phyloP scores from a whole-genome alignment of 129 eudicot species.

The Helichrysum umbraculigerum region DNA sequence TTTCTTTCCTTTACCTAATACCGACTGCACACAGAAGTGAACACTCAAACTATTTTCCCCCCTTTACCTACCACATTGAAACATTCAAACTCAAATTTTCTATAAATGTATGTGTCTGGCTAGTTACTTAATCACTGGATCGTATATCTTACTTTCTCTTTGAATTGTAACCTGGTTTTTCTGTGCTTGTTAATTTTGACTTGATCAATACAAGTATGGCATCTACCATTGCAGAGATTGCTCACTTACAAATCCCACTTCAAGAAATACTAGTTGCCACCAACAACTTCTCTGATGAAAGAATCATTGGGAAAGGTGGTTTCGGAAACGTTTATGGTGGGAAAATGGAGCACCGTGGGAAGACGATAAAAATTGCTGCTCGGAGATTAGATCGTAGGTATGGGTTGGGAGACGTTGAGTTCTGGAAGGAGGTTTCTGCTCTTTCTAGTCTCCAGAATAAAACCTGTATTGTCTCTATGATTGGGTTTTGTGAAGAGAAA shows the following conservation, averaged over 20 bases:
- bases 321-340: not conserved
- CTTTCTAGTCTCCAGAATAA: not conserved
- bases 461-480: not conserved
- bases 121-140: too few relatives aligned
- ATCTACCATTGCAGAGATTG: not conserved
- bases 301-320: not conserved
- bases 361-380: not conserved
- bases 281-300: not conserved
- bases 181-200: not conserved
- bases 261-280: not conserved
- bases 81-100: too few relatives aligned
- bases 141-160: too few relatives aligned
- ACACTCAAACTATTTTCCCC: too few relatives aligned
- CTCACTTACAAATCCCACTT: not conserved
- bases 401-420: not conserved
- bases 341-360: not conserved
- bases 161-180: not conserved
- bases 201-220: not conserved
- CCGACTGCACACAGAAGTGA: too few relatives aligned
- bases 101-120: too few relatives aligned
- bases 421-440: not conserved
- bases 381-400: not conserved
- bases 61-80: too few relatives aligned
- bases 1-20: too few relatives aligned
- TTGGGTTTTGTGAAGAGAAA: not conserved